These are phyloP conservation scores for Pichia sp. DNA, from an alignment of 1,139 yeast species.

Conservation along the genomic window DNA sequence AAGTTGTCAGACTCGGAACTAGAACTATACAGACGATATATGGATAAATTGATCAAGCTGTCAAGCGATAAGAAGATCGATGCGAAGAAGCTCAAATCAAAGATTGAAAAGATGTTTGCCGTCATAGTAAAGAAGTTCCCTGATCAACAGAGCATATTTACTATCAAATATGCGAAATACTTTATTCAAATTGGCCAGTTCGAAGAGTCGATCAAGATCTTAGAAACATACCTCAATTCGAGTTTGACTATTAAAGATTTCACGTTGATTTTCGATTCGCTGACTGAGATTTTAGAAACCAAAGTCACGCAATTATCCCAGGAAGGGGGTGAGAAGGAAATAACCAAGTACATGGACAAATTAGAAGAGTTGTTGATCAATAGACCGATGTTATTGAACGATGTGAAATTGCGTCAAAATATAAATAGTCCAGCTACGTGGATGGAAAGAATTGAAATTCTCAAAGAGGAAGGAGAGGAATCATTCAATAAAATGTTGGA, in stretches of 20 bases:
- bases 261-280: conserved; percentile 60
- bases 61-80: conserved; percentile 1
- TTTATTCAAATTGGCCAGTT: conserved; percentile 39
- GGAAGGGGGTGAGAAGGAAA: conserved; percentile 20
- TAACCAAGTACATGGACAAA: conserved; percentile 45
- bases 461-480: neutral
- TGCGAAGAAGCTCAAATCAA: conserved; percentile 10
- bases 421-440: conserved; percentile 64
- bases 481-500: conserved; percentile 44
- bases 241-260: conserved; percentile 63
- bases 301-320: conserved; percentile 39
- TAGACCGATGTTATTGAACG: conserved; percentile 59
- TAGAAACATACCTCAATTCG: conserved; percentile 45
- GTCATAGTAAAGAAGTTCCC: conserved; percentile 50
- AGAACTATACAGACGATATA: conserved; percentile 47
- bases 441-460: conserved; percentile 56
- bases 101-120: conserved; percentile 38
- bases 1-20: conserved; percentile 38
- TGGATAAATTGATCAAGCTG: conserved; percentile 41
- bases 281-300: conserved; percentile 61
- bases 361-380: conserved; percentile 57
- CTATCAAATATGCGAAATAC: conserved; percentile 50
- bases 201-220: conserved; percentile 46
- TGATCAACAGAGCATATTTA: conserved; percentile 56
- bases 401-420: conserved; percentile 63